Evolutionary conservation across 106 monocot genomes (phyloP).

Genomic region (Platanthera guangdongensis): DNA sequence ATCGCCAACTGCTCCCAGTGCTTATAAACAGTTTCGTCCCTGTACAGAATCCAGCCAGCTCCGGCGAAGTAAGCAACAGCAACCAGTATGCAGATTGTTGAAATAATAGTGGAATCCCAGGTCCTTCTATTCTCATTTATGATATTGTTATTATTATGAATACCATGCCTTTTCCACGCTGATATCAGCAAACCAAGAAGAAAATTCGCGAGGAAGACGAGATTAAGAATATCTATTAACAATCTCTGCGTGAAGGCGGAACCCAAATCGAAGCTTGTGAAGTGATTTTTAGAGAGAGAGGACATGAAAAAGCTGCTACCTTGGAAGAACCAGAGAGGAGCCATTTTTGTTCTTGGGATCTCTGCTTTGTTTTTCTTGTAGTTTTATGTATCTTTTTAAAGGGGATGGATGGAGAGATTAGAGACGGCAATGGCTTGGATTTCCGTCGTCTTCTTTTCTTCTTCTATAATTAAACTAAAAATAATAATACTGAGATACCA

Average conservation of each 20-base stretch:
- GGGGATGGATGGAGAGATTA: too few relatives aligned
- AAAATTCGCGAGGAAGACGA: not conserved
- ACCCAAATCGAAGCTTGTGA: not conserved
- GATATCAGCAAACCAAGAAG: not conserved
- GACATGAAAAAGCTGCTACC: constrained; percentile 1
- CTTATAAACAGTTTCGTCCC: not conserved
- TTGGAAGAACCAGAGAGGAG: not conserved
- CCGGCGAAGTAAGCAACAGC: not conserved
- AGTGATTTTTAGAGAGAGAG: not conserved
- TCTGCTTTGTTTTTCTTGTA: not conserved
- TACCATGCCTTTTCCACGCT: not conserved
- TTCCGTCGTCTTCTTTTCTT: too few relatives aligned
- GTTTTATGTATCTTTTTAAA: too few relatives aligned
- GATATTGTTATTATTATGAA: not conserved
- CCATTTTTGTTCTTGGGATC: not conserved
- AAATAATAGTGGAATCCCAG: constrained; percentile 4
- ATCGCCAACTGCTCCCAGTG: not conserved
- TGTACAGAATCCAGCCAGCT: not conserved
- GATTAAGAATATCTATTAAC: constrained; percentile 4
- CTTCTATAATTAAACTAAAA: too few relatives aligned
- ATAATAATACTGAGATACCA: too few relatives aligned
- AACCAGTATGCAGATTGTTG: not conserved
- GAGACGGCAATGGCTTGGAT: too few relatives aligned
- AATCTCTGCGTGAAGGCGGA: constrained; percentile 5
- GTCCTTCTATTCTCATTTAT: not conserved